Conservation (phyloP, 148 eudicot genomes). For the Heliamphora exappendiculata region DNA sequence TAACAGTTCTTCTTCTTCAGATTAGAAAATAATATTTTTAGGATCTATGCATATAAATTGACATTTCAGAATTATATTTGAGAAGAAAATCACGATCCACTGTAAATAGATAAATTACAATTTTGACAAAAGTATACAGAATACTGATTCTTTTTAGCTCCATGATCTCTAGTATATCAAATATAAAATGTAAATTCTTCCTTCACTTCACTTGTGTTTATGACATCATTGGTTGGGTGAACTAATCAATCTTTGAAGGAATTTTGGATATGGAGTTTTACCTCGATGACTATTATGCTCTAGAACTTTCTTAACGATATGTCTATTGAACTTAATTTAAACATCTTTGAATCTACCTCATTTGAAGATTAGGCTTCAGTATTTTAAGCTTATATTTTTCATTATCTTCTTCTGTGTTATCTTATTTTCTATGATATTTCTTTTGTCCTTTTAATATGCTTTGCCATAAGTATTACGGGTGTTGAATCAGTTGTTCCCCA, state of each 20-base stretch:
- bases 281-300: neutral
- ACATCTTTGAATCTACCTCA: neutral
- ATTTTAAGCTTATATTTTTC: neutral
- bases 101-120: neutral
- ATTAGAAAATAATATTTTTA: neutral
- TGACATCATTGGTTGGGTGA: neutral
- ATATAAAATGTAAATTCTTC: neutral
- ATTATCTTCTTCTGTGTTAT: no score
- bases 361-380: neutral
- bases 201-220: neutral
- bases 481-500: neutral
- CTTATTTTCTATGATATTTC: neutral
- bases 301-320: neutral
- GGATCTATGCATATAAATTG: neutral
- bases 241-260: neutral
- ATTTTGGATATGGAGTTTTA: neutral
- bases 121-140: neutral
- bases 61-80: neutral
- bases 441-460: neutral
- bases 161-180: neutral
- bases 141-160: neutral
- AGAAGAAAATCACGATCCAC: neutral
- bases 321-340: neutral
- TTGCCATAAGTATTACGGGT: neutral
- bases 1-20: neutral